Percentiles rank a stretch among this genome's conserved stretches.
phyloP scores from a whole-genome alignment of 352 stramenopile species.

The Phytophthora ohioensis region DNA sequence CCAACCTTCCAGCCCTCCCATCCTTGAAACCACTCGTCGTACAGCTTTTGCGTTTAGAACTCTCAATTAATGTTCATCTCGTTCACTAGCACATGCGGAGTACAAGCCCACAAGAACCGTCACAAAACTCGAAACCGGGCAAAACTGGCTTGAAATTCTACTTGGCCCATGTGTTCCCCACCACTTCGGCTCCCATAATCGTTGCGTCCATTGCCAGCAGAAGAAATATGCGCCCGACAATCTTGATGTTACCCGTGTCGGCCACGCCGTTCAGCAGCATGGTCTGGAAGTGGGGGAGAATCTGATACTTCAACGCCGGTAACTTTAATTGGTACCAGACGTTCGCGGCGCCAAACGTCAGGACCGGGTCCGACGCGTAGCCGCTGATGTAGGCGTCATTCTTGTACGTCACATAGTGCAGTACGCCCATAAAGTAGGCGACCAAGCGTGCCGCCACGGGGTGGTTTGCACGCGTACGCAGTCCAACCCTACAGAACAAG shows the following conservation, averaged over 20 bases:
- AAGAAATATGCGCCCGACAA: not conserved
- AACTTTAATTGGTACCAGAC: constrained; percentile 28
- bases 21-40: not conserved
- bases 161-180: not conserved
- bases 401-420: constrained; percentile 18
- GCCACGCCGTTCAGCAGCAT: constrained; percentile 4
- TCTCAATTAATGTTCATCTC: not conserved
- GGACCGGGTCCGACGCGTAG: constrained; percentile 38
- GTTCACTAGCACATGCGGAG: not conserved
- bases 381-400: constrained; percentile 22
- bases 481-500: constrained; percentile 32
- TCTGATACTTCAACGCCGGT: not conserved
- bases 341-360: constrained; percentile 39
- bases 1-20: constrained; percentile 2
- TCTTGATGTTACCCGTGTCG: constrained; percentile 6
- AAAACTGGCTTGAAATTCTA: constrained; percentile 4
- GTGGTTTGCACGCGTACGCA: constrained; percentile 22
- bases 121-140: constrained; percentile 1
- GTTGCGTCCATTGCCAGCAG: constrained; percentile 8
- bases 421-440: constrained; percentile 35
- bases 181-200: not conserved
- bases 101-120: not conserved
- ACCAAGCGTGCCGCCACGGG: constrained; percentile 24
- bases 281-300: not conserved
- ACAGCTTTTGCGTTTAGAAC: not conserved